Base-by-base conservation (phyloP, 441 rosid genomes). In the Pelargonium fulgidum region DNA sequence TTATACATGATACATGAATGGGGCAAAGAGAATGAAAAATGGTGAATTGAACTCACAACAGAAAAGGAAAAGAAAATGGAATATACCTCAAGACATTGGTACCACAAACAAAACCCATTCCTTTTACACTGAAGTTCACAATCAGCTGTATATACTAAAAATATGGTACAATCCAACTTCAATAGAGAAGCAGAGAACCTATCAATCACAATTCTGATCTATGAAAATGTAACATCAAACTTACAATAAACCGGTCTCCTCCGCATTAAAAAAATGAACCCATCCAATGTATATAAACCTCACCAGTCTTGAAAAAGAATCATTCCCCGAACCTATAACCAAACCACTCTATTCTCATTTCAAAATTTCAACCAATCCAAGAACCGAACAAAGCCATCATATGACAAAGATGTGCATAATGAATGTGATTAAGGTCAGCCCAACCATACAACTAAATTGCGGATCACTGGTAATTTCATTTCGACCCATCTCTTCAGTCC, bases 111-210 rank as follows among this genome's bases (percentile, higher is more conserved):
- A 17, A 7, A 7, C 2, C 61, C 44, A 41, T 41, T 41, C 44
- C 44, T 41, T 41, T 41, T 41, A 41, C 44, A 41, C 10, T 41
- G 2, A 6, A 36, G 41, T 36, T 36, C 41, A 36, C 41, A 6
- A 14, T 58, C 24, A 7, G 20, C 19, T 14, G 17, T 16, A 19
- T 54, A 54, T 14, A 54, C 24, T 54, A 58, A 58, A 19, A 58
- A 19, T 16, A 58, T 19, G 29, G 62, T 58, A 58, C 62, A 58
- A 58, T 58, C 62, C 62, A 8, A n/a, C 26, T 58, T 58, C 26
- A 58, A 16, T 54, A 16, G 7, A 54, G 61, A 54, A 14, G 61
- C 20, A n/a, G 8, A 54, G 61, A 54, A 14, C 20, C 61, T 14
- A 17, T 54, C 61, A 54, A 54, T 19, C 26, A 58, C 62, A 58